Conservation (phyloP, 441 rosid species). For the Geranium incanum region DNA sequence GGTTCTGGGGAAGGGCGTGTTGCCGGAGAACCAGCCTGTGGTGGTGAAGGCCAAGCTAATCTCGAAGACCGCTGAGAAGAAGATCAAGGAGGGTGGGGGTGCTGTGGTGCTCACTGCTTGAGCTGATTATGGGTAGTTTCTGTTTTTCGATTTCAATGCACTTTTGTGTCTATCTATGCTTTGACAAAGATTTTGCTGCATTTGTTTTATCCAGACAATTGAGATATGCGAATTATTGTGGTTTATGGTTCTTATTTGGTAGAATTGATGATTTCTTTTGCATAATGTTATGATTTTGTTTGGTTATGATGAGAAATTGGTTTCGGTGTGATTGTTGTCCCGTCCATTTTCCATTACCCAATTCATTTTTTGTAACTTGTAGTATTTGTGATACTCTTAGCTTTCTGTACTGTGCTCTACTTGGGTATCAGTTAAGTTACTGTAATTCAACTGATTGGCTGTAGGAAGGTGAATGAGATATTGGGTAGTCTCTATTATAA, state of each 20-base stretch:
- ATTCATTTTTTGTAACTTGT: too few relatives aligned
- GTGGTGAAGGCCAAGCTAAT: slow-evolving; percentile 50
- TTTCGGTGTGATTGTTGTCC: background rate
- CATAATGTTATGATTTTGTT: background rate
- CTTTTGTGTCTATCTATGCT: background rate
- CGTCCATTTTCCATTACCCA: background rate
- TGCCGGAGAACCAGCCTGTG: slow-evolving; percentile 41
- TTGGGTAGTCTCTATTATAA: too few relatives aligned
- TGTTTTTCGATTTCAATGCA: background rate
- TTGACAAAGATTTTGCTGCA: background rate
- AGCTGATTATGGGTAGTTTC: slow-evolving; percentile 11
- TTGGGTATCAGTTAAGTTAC: too few relatives aligned
- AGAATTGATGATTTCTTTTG: background rate
- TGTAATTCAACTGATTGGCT: too few relatives aligned
- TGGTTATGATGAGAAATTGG: background rate
- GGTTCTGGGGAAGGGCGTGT: slow-evolving; percentile 46
- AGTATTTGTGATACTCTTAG: background rate
- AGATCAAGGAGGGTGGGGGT: slow-evolving; percentile 50
- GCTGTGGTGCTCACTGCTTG: slow-evolving; percentile 50
- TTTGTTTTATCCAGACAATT: background rate
- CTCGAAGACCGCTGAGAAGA: slow-evolving; percentile 46
- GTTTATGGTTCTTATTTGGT: background rate
- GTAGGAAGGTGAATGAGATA: too few relatives aligned
- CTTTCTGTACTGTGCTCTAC: too few relatives aligned
- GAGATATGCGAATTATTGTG: background rate